Percentiles rank a stretch among this genome's conserved stretches.
These are phyloP conservation scores for Fusarium mundagurra DNA, from an alignment of 2,329 filamentous ascomycete genomes.

Conservation along the genomic window DNA sequence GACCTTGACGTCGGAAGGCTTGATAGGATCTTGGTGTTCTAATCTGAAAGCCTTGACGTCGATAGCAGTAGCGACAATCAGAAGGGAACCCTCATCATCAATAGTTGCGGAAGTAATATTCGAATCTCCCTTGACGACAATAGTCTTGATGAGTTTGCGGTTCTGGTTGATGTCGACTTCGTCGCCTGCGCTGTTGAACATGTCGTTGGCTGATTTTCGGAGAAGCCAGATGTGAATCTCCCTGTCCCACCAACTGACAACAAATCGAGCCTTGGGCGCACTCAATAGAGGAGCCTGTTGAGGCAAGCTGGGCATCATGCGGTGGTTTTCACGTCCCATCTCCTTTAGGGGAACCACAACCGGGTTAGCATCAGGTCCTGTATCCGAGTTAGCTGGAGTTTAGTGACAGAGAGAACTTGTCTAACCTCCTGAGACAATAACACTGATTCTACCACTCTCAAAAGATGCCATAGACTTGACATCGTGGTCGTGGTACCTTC, in stretches of 20 bases:
- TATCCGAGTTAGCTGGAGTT: not conserved
- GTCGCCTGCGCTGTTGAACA: slow-evolving; percentile 54
- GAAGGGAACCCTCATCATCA: slow-evolving; percentile 74
- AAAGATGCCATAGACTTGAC: slow-evolving; percentile 94
- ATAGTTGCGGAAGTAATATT: slow-evolving; percentile 82
- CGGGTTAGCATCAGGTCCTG: slow-evolving; percentile 86
- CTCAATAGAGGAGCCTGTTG: slow-evolving; percentile 79
- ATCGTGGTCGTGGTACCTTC: slow-evolving; percentile 90
- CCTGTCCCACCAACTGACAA: slow-evolving; percentile 93
- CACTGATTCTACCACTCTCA: slow-evolving; percentile 83
- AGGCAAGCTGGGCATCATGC: slow-evolving; percentile 83
- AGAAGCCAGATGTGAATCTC: slow-evolving; percentile 85
- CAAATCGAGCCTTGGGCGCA: slow-evolving; percentile 75
- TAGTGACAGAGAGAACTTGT: not conserved
- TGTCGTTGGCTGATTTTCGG: slow-evolving; percentile 56
- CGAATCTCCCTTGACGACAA: slow-evolving; percentile 78
- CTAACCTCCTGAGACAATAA: slow-evolving; percentile 90
- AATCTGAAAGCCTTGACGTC: slow-evolving; percentile 83
- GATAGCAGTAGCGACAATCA: slow-evolving; percentile 79
- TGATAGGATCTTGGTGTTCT: slow-evolving; percentile 59
- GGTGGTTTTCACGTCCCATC: slow-evolving; percentile 83
- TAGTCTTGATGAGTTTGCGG: slow-evolving; percentile 74
- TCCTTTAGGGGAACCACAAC: slow-evolving; percentile 79
- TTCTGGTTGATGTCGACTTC: slow-evolving; percentile 60
- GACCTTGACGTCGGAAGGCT: slow-evolving; percentile 71